Base-by-base conservation (phyloP, 1,284 basidiomycete species). In the Kalmanozyma brasiliensis region DNA sequence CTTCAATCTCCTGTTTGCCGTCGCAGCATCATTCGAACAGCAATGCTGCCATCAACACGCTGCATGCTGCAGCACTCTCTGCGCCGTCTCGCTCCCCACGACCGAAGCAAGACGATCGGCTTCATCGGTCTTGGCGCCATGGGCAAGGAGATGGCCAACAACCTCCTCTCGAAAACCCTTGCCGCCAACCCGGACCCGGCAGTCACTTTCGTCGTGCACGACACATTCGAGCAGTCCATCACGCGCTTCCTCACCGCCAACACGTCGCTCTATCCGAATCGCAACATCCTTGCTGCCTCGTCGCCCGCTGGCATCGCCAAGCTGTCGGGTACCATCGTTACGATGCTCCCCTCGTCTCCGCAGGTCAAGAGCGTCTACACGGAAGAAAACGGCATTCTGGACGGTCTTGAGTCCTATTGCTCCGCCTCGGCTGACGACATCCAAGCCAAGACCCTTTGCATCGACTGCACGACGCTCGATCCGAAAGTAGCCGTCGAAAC, bases 401-500 rank as follows among this genome's bases (percentile, higher is more conserved):
- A 73, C 29, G 66, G 70, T n/a, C 38, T 74, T 9, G 63, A 65
- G 19, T 59, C 56, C 19, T 48, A 36, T 40, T 40, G 42, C 8
- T 14, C 56, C 16, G 43, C 63, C 0, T 34, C 40, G 6, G 43
- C 41, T 1, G 33, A 51, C 14, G 55, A 60, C n/a, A 41, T 41
- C 4, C 63, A 62, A 29, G 51, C 52, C 8, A 26, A 48, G 24
- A 90, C 90, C 0, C 81, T 94, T 8, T 89, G 88, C 73, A 91
- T 95, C 60, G 93, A 95, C 83, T 92, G 91, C 11, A 94, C 92
- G 2, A 94, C 93, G 0, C 85, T 93, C 40, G 91, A 94, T 70
- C 89, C 93, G 14, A 84, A 85, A 8, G 88, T 90, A 6, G 89
- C 91, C 0, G 87, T 88, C 32, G 82, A 86, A 24, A 88, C 92